Evolutionary conservation across 345 rosid genomes (phyloP).

Genomic region (Bruguiera parviflora): DNA sequence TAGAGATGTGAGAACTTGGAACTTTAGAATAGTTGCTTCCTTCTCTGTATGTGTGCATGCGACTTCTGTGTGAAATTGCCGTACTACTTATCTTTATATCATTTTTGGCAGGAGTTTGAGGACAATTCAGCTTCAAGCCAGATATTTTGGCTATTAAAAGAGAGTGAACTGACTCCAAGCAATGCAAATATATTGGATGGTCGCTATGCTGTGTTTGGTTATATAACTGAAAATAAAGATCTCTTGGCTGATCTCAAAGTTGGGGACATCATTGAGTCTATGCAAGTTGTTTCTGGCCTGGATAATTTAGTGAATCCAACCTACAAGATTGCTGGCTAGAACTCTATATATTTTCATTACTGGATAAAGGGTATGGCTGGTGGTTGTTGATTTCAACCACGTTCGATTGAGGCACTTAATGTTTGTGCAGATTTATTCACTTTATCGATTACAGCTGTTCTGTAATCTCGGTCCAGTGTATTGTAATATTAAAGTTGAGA

Average conservation of each 20-base stretch:
- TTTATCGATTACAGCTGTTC: slow-evolving; percentile 1
- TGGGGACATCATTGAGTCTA: slow-evolving; percentile 86
- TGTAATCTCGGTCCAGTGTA: background rate
- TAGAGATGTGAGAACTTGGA: slow-evolving; percentile 65
- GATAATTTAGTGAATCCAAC: slow-evolving; percentile 93
- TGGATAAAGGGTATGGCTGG: background rate
- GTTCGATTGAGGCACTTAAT: background rate
- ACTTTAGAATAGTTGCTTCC: slow-evolving; percentile 1
- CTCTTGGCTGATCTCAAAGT: slow-evolving; percentile 92
- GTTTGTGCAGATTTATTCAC: slow-evolving; percentile 3
- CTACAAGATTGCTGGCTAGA: slow-evolving; percentile 86
- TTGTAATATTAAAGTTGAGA: slow-evolving; percentile 7
- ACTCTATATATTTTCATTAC: background rate
- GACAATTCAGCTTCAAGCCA: slow-evolving; percentile 93
- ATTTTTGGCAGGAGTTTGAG: slow-evolving; percentile 74
- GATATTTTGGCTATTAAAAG: slow-evolving; percentile 92
- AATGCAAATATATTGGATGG: slow-evolving; percentile 96
- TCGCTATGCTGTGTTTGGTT: slow-evolving; percentile 92
- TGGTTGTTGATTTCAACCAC: background rate
- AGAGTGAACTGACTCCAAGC: slow-evolving; percentile 97
- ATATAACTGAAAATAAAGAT: slow-evolving; percentile 81
- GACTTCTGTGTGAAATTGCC: background rate
- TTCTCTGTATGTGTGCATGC: background rate
- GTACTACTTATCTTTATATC: background rate
- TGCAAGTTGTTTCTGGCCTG: slow-evolving; percentile 87